Percentiles rank a stretch among this genome's conserved stretches.
Conservation (phyloP, 2,329 filamentous ascomycete genomes). For the Herpomyces periplanetae region DNA sequence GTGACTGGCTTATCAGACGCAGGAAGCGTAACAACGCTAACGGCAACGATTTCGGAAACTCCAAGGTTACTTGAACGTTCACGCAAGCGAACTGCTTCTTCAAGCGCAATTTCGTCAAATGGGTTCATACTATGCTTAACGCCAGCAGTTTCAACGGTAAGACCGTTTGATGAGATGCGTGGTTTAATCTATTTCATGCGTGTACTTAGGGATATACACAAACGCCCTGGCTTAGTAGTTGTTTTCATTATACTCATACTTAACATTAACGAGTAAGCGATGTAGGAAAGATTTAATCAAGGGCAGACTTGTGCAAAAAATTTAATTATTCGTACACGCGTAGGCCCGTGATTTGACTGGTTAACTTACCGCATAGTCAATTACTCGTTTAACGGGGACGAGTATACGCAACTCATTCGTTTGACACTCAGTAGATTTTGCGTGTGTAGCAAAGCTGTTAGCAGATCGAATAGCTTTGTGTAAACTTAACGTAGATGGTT, state of each 20-base stretch:
- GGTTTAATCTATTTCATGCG: conserved; percentile 17
- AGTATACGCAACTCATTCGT: conserved; percentile 29
- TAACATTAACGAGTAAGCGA: background rate
- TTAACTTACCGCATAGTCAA: conserved; percentile 35
- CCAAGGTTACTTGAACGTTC: conserved; percentile 22
- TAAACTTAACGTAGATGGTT: too few species aligned
- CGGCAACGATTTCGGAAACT: conserved; percentile 64
- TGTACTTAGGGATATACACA: background rate
- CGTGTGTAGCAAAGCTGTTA: too few species aligned
- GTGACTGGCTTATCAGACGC: too few species aligned
- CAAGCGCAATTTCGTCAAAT: conserved; percentile 89
- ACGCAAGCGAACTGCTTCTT: conserved; percentile 76
- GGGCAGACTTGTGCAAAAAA: conserved; percentile 1
- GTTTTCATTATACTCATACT: background rate
- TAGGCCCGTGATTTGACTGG: conserved; percentile 1
- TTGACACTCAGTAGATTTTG: too few species aligned
- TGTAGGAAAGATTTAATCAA: conserved; percentile 1
- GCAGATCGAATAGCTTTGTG: too few species aligned
- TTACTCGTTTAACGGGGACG: conserved; percentile 44
- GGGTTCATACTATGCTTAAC: conserved; percentile 98
- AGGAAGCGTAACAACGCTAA: too few species aligned
- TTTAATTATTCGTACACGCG: conserved; percentile 1
- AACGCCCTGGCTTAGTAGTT: background rate
- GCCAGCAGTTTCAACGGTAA: conserved; percentile 56
- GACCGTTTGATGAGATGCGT: conserved; percentile 27